Base-by-base conservation (phyloP, 768 basidiomycete genomes). In the Tulasnella sp. region DNA sequence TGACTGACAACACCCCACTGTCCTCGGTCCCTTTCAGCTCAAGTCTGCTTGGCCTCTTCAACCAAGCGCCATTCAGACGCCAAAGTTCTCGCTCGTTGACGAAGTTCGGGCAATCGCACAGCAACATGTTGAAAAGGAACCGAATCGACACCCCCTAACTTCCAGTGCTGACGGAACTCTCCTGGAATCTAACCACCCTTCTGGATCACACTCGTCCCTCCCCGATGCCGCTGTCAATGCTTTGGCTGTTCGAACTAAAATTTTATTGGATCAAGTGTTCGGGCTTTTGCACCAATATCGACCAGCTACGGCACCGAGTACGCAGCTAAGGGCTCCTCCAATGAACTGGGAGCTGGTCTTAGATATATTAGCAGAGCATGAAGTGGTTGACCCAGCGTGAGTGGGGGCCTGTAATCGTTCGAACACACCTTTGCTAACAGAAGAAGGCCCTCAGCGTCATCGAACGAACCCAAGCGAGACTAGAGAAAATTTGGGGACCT, bases 101-200 rank as follows among this genome's bases (percentile, higher is more conserved):
- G 64, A 69, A 69, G 64, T 69, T 69, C 64, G 64, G 31, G 8
- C 64, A 8, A 69, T 69, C 31, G 64, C 64, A 69, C 64, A 69
- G 28, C 28, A 31, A 7, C 64, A 69, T 28, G 31, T 69, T 28
- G n/a, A 24, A 34, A 69, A 31, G n/a, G 31, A 69, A 37, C 34
- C 64, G 64, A 69, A 69, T 69, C 64, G 5, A 37, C 28, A 69
- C 64, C 11, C 64, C 28, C 34, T 37, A 37, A 16, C 31, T 69
- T 18, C 64, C 28, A 28, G 0, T 14, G 64, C 12, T 12, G 3
- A 12, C 58, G 58, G 37, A 14, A 24, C 3, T 37, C 34, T 69
- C 18, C 64, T 31, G 28, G 64, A 31, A 7, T 14, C 28, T 2
- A 69, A 5, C 34, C 9, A 69, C 64, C 64, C 64, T 28, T 28